Percentiles rank a stretch among this genome's conserved stretches.
Conservation (phyloP, 169 alveolate genomes). For the Plasmodium yoelii region DNA sequence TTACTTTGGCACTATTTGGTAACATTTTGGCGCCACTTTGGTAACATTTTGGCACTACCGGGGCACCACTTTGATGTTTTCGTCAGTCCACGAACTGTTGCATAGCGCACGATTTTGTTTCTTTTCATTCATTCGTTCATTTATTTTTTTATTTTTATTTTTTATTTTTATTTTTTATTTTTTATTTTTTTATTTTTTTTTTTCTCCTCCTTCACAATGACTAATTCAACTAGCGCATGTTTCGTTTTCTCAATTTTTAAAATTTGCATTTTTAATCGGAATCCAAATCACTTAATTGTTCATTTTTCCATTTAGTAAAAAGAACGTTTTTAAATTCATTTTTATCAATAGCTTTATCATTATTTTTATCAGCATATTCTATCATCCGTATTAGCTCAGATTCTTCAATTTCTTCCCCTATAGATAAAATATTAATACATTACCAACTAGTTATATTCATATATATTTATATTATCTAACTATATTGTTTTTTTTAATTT, state of each 20-base stretch:
- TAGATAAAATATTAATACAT: neutral
- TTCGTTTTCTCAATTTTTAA: neutral
- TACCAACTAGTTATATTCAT: neutral
- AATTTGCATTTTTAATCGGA: constrained; percentile 25
- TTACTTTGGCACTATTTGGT: too few relatives aligned
- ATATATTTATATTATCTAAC: neutral
- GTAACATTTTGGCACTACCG: too few relatives aligned
- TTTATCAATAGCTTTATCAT: constrained; percentile 61
- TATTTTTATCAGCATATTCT: constrained; percentile 64
- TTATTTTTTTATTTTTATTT: too few relatives aligned
- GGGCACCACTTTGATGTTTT: too few relatives aligned
- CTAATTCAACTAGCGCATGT: neutral
- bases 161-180: too few relatives aligned
- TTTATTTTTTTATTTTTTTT: neutral
- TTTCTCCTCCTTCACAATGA: too few relatives aligned
- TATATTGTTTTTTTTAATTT: too few relatives aligned
- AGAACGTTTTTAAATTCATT: constrained; percentile 41
- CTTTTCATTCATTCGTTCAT: too few relatives aligned
- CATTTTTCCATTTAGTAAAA: constrained; percentile 56
- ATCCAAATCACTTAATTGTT: constrained; percentile 63
- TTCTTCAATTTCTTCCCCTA: constrained; percentile 58
- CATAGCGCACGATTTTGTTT: too few relatives aligned
- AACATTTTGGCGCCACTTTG: too few relatives aligned
- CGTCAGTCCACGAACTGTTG: too few relatives aligned
- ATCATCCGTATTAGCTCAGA: constrained; percentile 51